phyloP scores from a whole-genome alignment of 2,329 filamentous ascomycete genomes.

The Cladosporium sphaerospermum region DNA sequence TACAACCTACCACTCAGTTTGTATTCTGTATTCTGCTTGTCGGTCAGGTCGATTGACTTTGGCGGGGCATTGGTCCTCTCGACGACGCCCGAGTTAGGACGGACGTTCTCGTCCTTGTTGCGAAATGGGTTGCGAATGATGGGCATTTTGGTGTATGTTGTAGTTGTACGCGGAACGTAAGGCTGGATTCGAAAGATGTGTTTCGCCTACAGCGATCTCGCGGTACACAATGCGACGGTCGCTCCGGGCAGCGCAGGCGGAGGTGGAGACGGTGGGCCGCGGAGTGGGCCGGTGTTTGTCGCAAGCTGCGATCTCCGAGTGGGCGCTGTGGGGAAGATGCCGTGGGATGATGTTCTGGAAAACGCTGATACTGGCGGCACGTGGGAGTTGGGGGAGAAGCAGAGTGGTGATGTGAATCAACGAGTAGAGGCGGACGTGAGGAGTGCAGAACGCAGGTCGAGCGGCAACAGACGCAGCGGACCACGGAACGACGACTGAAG shows the following conservation, averaged over 20 bases:
- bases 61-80: conserved; percentile 26
- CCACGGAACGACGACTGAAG: neutral
- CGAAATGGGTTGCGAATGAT: conserved; percentile 36
- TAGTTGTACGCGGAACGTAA: neutral
- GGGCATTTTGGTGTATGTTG: conserved; percentile 23
- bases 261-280: conserved; percentile 5
- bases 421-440: neutral
- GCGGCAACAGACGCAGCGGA: neutral
- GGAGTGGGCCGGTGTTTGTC: conserved; percentile 1
- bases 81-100: conserved; percentile 14
- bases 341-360: neutral
- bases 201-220: neutral
- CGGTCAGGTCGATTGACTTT: conserved; percentile 32
- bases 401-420: neutral
- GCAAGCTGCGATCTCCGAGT: conserved; percentile 9
- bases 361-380: neutral
- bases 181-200: neutral
- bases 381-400: neutral
- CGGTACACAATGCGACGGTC: conserved; percentile 9
- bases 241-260: conserved; percentile 1
- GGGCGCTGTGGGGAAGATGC: conserved; percentile 3
- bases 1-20: conserved; percentile 45
- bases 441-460: neutral
- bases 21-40: conserved; percentile 43
- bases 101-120: conserved; percentile 32